Evolutionary conservation across 2,329 filamentous ascomycete species (phyloP), one percentile per base, ranked within the genome.

Genomic region (Sporothrix curviconia): DNA sequence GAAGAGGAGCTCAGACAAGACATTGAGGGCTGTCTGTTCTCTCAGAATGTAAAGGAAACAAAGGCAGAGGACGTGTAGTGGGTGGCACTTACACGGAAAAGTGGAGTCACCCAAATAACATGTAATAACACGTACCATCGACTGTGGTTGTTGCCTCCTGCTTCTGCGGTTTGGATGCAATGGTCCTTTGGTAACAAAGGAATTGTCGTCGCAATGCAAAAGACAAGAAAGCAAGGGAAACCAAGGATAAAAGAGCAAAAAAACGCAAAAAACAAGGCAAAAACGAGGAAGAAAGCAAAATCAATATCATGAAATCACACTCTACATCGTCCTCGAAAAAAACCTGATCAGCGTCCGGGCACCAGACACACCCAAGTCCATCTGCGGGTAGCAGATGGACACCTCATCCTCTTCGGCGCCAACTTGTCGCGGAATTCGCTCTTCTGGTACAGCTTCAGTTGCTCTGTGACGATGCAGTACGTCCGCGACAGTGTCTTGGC

Each of bases 311-410:
- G n/a, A n/a, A n/a, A n/a, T n/a, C 17, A 56, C 47, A 19, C 89
- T 89, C 30, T 54, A 60, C 52, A 60, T 60, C 37, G 56, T 56
- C n/a, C 89, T 89, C 71, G 92, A 88, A 70, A 96, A 94, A 76
- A 95, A 96, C 69, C 86, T 88, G 74, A 96, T 79, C 64, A 96
- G 84, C n/a, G 91, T 90, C 69, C 88, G 84, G 61, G 91, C 84
- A 43, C 91, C 92, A 61, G 85, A 83, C 46, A 92, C 84, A 1
- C 90, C 90, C 28, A 96, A 78, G 7, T 92, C 91, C 67, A 91
- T 86, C 58, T 87, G 85, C 40, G 92, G 92, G 72, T 95, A 96
- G 68, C 89, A 91, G 64, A 96, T 90, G 72, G 90, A 96, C 28
- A 92, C 84, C 49, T 88, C 84, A 67, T 96, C 91, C 60, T 92